phyloP scores from a whole-genome alignment of 148 eudicot genomes.

The Polygonum maritimum region DNA sequence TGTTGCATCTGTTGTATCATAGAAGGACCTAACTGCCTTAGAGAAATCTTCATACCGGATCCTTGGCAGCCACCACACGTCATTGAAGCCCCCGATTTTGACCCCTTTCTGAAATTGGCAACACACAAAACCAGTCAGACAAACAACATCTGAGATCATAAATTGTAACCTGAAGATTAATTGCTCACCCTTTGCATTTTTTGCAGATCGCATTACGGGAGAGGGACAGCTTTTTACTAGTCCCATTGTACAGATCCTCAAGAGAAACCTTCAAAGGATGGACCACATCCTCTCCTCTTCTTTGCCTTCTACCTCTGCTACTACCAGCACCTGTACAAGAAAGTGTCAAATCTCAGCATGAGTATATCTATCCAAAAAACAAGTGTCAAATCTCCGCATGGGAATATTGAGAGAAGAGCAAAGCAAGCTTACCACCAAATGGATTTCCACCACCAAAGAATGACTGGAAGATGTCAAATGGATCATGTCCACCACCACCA shows the following conservation, averaged over 20 bases:
- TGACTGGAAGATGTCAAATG: slow-evolving; percentile 49
- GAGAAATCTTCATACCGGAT: slow-evolving; percentile 42
- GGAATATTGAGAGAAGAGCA: neutral
- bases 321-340: slow-evolving; percentile 35
- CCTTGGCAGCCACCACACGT: slow-evolving; percentile 48
- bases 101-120: slow-evolving; percentile 34
- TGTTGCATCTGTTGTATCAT: slow-evolving; percentile 63
- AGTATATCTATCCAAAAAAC: neutral
- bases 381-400: neutral
- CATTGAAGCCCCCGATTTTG: slow-evolving; percentile 50
- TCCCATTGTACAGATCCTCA: slow-evolving; percentile 41
- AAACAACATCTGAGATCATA: neutral
- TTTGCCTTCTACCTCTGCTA: slow-evolving; percentile 51
- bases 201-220: slow-evolving; percentile 44
- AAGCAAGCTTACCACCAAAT: slow-evolving; percentile 37
- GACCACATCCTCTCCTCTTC: slow-evolving; percentile 54
- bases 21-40: slow-evolving; percentile 49
- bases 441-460: slow-evolving; percentile 52
- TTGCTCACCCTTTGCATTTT: slow-evolving; percentile 43
- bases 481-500: slow-evolving; percentile 44
- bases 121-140: slow-evolving; percentile 1
- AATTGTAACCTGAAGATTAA: neutral
- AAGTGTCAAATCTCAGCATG: neutral
- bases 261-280: slow-evolving; percentile 49
- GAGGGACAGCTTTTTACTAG: slow-evolving; percentile 45